phyloP scores from a whole-genome alignment of 1,284 basidiomycete genomes.

The Ceratobasidium sp. region DNA sequence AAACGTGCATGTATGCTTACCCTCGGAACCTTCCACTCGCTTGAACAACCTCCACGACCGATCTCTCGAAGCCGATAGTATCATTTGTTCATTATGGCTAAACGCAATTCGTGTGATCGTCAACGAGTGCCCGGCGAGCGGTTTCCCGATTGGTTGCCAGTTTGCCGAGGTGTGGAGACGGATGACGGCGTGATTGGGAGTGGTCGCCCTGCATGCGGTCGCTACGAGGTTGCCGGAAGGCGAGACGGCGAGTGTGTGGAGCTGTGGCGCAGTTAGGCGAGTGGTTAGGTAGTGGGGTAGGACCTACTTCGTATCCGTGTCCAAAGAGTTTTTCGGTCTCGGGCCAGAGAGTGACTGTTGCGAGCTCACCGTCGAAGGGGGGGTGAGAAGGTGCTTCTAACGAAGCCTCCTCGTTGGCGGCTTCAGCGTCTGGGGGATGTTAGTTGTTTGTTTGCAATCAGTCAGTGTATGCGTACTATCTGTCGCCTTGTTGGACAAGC shows the following conservation, averaged over 20 bases:
- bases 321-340: conserved; percentile 98
- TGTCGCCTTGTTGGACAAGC: conserved; percentile 73
- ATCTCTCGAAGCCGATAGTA: conserved; percentile 90
- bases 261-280: conserved; percentile 55
- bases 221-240: conserved; percentile 76
- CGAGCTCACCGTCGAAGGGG: conserved; percentile 83
- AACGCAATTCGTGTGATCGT: conserved; percentile 92
- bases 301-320: conserved; percentile 89
- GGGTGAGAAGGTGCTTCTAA: conserved; percentile 51
- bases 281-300: conserved; percentile 28
- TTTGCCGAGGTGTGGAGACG: conserved; percentile 73
- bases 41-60: conserved; percentile 90
- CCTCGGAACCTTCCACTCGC: conserved; percentile 44
- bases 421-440: conserved; percentile 4
- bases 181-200: conserved; percentile 86
- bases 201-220: conserved; percentile 89
- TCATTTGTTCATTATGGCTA: conserved; percentile 77
- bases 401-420: conserved; percentile 3
- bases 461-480: conserved; percentile 55
- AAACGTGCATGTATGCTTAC: conserved; percentile 50
- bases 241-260: conserved; percentile 78
- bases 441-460: not conserved
- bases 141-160: conserved; percentile 72
- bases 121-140: conserved; percentile 83
- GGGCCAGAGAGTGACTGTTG: conserved; percentile 91